phyloP scores from a whole-genome alignment of 2,329 filamentous ascomycete genomes.

The Aspergillus sp. region DNA sequence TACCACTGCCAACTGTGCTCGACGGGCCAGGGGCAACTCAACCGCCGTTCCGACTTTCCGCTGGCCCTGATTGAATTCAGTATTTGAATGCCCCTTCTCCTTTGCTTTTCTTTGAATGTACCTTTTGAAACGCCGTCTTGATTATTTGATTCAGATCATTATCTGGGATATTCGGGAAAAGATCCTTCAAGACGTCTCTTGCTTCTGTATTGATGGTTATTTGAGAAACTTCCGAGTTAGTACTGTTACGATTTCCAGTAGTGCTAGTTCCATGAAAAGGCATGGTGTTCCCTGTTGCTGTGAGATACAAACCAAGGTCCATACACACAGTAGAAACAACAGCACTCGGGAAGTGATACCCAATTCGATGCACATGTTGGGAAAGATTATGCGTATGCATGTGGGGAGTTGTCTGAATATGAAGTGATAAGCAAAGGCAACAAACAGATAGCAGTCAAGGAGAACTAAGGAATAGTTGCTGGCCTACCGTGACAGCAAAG shows the following conservation, averaged over 20 bases:
- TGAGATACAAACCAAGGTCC: conserved; percentile 42
- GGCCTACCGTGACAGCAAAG: conserved; percentile 57
- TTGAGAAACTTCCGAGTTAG: conserved; percentile 32
- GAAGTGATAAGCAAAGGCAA: conserved; percentile 11
- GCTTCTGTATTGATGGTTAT: conserved; percentile 53
- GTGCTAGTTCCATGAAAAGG: conserved; percentile 26
- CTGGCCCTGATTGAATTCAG: conserved; percentile 41
- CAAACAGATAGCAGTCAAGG: background rate
- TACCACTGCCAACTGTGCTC: conserved; percentile 57
- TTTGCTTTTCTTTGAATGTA: conserved; percentile 20
- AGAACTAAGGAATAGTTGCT: conserved; percentile 4
- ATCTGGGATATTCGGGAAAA: conserved; percentile 60
- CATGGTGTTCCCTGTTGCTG: conserved; percentile 44
- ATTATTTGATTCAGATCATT: conserved; percentile 55
- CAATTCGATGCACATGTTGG: conserved; percentile 57
- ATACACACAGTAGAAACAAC: conserved; percentile 55
- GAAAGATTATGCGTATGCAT: conserved; percentile 50
- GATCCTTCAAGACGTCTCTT: conserved; percentile 54
- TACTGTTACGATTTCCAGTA: conserved; percentile 17
- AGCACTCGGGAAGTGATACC: conserved; percentile 59
- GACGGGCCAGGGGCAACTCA: conserved; percentile 50
- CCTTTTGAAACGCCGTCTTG: conserved; percentile 57
- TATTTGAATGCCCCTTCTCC: conserved; percentile 12
- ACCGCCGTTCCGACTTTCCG: conserved; percentile 54
- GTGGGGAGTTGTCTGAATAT: conserved; percentile 45